phyloP scores from a whole-genome alignment of 129 eudicot species.

The Artemisia annua region DNA sequence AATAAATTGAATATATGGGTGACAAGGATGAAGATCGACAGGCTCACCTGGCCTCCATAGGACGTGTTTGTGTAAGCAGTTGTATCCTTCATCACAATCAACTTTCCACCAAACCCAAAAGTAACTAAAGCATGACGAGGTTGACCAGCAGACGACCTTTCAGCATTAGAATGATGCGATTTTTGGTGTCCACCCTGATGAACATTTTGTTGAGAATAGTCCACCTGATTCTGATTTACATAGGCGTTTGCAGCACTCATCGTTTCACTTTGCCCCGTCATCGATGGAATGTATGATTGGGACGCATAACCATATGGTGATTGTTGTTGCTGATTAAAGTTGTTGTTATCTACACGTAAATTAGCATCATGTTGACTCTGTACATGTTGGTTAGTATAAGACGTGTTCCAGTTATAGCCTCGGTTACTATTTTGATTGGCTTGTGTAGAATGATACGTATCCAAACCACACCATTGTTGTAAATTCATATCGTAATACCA shows the following conservation, averaged over 20 bases:
- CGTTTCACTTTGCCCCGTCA: conserved; percentile 43
- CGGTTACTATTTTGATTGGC: conserved; percentile 43
- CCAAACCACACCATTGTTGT: conserved; percentile 76
- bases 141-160: conserved; percentile 82
- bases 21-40: conserved; percentile 1
- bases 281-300: conserved; percentile 43
- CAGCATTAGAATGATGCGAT: conserved; percentile 47
- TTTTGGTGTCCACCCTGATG: conserved; percentile 44
- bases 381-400: conserved; percentile 42
- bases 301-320: conserved; percentile 32
- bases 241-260: conserved; percentile 41
- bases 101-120: conserved; percentile 98
- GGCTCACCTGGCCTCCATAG: conserved; percentile 62
- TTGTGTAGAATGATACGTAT: conserved; percentile 48
- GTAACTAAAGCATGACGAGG: conserved; percentile 90
- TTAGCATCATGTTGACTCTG: conserved; percentile 44
- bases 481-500: conserved; percentile 87
- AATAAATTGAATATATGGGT: conserved; percentile 1
- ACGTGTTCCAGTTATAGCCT: conserved; percentile 49
- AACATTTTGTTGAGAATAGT: conserved; percentile 29
- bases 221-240: conserved; percentile 27
- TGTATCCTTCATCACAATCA: conserved; percentile 73
- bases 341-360: conserved; percentile 39
- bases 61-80: conserved; percentile 36
- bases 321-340: conserved; percentile 41